phyloP scores from a whole-genome alignment of 192 early-diverging fungal species.

The Coemansia sp. region DNA sequence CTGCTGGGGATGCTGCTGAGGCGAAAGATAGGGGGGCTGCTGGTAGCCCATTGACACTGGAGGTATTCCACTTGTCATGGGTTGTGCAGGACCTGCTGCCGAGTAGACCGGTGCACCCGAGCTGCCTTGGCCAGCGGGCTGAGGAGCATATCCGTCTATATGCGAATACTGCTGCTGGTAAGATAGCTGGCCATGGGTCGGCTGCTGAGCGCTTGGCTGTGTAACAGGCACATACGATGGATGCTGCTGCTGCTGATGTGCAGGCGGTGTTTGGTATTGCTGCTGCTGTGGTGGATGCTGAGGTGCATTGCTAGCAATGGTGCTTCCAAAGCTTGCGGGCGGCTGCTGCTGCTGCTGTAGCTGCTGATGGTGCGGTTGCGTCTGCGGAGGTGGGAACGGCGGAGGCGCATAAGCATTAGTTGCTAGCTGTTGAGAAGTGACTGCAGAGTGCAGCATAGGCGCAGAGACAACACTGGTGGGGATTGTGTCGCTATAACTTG shows the following conservation, averaged over 20 bases:
- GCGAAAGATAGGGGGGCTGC: constrained; percentile 22
- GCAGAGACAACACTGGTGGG: constrained; percentile 7
- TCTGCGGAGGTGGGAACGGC: constrained; percentile 21
- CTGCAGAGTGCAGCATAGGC: constrained; percentile 11
- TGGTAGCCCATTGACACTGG: constrained; percentile 28
- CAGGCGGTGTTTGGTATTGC: constrained; percentile 14
- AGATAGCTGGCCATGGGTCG: not conserved
- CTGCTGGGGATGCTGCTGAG: constrained; percentile 19
- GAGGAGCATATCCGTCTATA: constrained; percentile 1
- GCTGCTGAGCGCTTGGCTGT: constrained; percentile 6
- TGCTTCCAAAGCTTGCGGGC: constrained; percentile 12
- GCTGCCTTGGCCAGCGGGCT: not conserved
- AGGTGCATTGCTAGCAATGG: constrained; percentile 19
- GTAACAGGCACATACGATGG: constrained; percentile 9
- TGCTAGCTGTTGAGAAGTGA: constrained; percentile 17
- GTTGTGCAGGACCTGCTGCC: not conserved
- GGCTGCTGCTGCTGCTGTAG: constrained; percentile 24
- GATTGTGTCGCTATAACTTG: constrained; percentile 23
- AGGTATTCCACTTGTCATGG: constrained; percentile 10
- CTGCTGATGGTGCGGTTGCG: constrained; percentile 12
- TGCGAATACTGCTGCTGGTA: constrained; percentile 14
- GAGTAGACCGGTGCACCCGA: constrained; percentile 3
- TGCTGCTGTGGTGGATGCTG: constrained; percentile 21
- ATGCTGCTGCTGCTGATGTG: constrained; percentile 5
- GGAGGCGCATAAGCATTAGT: constrained; percentile 21